These are phyloP conservation scores for Arachnopeziza araneosa DNA, from an alignment of 2,329 filamentous ascomycete genomes.

Conservation along the genomic window DNA sequence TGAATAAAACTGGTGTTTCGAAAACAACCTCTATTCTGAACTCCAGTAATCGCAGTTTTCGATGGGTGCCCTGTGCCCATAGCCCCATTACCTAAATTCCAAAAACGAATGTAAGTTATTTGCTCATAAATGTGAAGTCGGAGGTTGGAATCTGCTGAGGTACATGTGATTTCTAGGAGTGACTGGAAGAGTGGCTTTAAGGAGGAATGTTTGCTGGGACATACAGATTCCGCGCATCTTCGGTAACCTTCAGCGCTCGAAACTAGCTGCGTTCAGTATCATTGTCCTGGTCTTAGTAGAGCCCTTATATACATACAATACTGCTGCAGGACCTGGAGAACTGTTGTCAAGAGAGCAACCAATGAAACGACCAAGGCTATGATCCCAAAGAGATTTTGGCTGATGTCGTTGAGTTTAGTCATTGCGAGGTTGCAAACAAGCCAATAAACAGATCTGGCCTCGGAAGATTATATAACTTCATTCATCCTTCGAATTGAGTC, in stretches of 20 bases:
- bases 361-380: constrained; percentile 32
- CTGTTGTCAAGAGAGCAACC: constrained; percentile 30
- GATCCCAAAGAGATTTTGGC: constrained; percentile 27
- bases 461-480: background rate
- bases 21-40: constrained; percentile 35
- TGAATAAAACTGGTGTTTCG: constrained; percentile 32
- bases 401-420: constrained; percentile 17
- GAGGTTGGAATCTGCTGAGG: background rate
- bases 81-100: constrained; percentile 11
- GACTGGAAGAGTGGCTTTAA: background rate
- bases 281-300: background rate
- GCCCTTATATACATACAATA: constrained; percentile 17
- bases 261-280: constrained; percentile 5
- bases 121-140: background rate
- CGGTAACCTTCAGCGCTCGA: constrained; percentile 35
- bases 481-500: background rate
- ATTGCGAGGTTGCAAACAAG: background rate
- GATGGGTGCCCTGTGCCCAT: constrained; percentile 22
- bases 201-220: background rate
- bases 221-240: constrained; percentile 29
- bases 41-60: constrained; percentile 28
- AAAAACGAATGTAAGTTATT: background rate
- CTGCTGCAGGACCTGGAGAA: constrained; percentile 32
- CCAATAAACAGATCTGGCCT: background rate
- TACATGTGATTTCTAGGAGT: background rate